Conservation (phyloP, 768 basidiomycete species). For the Collybiopsis confluens region DNA sequence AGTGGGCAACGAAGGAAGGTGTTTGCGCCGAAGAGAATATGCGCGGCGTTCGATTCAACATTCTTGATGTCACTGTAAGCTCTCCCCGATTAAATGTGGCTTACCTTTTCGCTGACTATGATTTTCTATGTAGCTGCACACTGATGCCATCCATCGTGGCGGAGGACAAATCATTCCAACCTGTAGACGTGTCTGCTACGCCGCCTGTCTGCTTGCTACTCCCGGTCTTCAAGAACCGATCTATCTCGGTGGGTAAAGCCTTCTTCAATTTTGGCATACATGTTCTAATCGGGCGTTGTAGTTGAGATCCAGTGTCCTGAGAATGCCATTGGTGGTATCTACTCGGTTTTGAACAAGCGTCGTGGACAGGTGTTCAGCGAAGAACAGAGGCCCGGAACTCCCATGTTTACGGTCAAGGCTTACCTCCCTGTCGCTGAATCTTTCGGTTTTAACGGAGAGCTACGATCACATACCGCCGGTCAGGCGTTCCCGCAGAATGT, state of each 20-base stretch:
- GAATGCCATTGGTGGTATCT: slow-evolving; percentile 96
- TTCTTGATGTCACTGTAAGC: slow-evolving; percentile 90
- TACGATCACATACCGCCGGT: slow-evolving; percentile 87
- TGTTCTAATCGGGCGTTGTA: slow-evolving; percentile 20
- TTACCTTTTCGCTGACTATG: neutral
- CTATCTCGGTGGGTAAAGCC: slow-evolving; percentile 66
- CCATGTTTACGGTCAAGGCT: slow-evolving; percentile 99
- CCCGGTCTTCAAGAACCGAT: slow-evolving; percentile 95
- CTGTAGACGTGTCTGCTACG: slow-evolving; percentile 93
- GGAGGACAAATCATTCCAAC: slow-evolving; percentile 98
- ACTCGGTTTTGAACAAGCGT: slow-evolving; percentile 89
- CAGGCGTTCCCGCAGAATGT: slow-evolving; percentile 98
- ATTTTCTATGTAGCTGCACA: slow-evolving; percentile 62
- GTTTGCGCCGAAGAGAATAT: slow-evolving; percentile 96
- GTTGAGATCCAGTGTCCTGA: slow-evolving; percentile 99
- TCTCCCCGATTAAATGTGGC: too few species aligned
- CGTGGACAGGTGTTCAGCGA: slow-evolving; percentile 98
- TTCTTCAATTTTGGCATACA: neutral
- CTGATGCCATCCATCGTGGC: slow-evolving; percentile 99
- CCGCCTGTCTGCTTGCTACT: slow-evolving; percentile 86
- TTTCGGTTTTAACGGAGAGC: slow-evolving; percentile 97
- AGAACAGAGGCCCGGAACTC: slow-evolving; percentile 95
- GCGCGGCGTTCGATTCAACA: slow-evolving; percentile 96
- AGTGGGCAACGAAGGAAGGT: slow-evolving; percentile 99
- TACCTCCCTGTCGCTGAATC: slow-evolving; percentile 90